These are phyloP conservation scores for Fusarium sp. DNA, from an alignment of 2,329 filamentous ascomycete genomes.

Conservation along the genomic window DNA sequence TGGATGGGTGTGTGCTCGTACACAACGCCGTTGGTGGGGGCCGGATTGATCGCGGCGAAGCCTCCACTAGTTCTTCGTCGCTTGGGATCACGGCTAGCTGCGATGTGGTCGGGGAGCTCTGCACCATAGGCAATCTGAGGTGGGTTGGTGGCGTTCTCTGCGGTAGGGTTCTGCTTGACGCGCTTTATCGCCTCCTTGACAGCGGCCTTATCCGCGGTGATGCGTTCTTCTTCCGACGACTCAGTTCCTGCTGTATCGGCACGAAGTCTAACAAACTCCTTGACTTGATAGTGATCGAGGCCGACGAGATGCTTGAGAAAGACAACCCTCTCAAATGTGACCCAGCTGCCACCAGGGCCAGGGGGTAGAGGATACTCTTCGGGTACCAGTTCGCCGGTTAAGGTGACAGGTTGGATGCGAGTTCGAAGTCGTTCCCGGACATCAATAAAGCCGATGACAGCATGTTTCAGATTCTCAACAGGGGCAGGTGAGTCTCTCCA, in stretches of 20 bases:
- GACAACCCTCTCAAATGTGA: slow-evolving; percentile 70
- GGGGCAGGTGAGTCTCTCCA: slow-evolving; percentile 70
- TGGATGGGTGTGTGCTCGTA: slow-evolving; percentile 38
- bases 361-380: slow-evolving; percentile 63
- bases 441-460: slow-evolving; percentile 72
- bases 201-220: slow-evolving; percentile 55
- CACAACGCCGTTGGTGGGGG: slow-evolving; percentile 36
- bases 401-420: slow-evolving; percentile 64
- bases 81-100: slow-evolving; percentile 56
- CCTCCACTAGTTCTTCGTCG: slow-evolving; percentile 58
- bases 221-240: slow-evolving; percentile 53
- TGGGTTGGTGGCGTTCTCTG: slow-evolving; percentile 56
- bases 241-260: slow-evolving; percentile 54
- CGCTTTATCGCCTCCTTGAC: slow-evolving; percentile 60
- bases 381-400: slow-evolving; percentile 60
- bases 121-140: slow-evolving; percentile 63
- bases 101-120: slow-evolving; percentile 59
- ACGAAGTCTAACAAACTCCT: slow-evolving; percentile 71
- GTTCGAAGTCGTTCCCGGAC: slow-evolving; percentile 70
- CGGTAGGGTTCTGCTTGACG: slow-evolving; percentile 56
- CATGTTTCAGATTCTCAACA: slow-evolving; percentile 63
- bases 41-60: slow-evolving; percentile 49
- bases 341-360: slow-evolving; percentile 72
- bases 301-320: slow-evolving; percentile 68
- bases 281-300: slow-evolving; percentile 67